Conservation (phyloP, 352 stramenopile species). For the Blastocystis hominis region DNA sequence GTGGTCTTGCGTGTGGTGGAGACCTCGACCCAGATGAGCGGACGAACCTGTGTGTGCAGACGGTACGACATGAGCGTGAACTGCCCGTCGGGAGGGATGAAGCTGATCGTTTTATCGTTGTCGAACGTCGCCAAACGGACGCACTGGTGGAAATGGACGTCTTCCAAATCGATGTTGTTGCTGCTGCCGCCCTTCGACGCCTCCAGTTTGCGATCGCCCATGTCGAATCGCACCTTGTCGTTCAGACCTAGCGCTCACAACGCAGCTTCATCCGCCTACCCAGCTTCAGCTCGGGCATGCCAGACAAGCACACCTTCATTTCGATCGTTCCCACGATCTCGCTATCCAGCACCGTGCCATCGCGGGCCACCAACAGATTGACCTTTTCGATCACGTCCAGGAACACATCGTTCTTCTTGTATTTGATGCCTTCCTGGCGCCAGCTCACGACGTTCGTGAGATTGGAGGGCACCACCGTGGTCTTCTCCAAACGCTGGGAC, state of each 20-base stretch:
- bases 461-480: constrained; percentile 58
- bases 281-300: constrained; percentile 98
- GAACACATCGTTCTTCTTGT: constrained; percentile 99
- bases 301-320: constrained; percentile 85
- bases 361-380: constrained; percentile 65
- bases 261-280: constrained; percentile 62
- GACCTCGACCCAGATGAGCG: constrained; percentile 93
- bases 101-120: constrained; percentile 97
- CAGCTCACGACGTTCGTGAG: constrained; percentile 89
- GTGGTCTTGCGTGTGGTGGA: constrained; percentile 80
- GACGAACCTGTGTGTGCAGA: constrained; percentile 94
- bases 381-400: constrained; percentile 98
- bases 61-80: constrained; percentile 96
- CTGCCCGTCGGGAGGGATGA: constrained; percentile 97
- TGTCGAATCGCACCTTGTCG: constrained; percentile 97
- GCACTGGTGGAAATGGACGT: constrained; percentile 99
- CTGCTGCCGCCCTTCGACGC: constrained; percentile 64
- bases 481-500: constrained; percentile 80
- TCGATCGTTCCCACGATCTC: constrained; percentile 94
- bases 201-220: constrained; percentile 82
- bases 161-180: constrained; percentile 84
- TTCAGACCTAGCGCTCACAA: constrained; percentile 71
- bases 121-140: constrained; percentile 96
- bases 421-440: constrained; percentile 95
- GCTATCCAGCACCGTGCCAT: constrained; percentile 90